phyloP scores from a whole-genome alignment of 2,329 filamentous ascomycete species.

The Neopestalotiopsis clavispora region DNA sequence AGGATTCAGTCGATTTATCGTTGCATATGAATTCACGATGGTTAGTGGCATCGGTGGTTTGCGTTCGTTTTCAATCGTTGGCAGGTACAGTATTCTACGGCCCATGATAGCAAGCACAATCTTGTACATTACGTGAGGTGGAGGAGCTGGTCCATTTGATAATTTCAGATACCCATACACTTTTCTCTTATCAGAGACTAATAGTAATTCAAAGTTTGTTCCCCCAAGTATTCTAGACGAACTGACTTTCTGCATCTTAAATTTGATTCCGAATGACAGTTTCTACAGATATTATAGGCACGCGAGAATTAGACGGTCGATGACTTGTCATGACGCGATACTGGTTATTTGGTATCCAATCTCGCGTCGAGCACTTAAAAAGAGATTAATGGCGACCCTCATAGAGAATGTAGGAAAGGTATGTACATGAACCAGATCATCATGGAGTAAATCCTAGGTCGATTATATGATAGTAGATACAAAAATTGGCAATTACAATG shows the following conservation, averaged over 20 bases:
- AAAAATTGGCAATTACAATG: too few species aligned
- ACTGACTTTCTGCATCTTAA: background rate
- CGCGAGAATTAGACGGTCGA: too few species aligned
- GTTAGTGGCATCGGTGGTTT: background rate
- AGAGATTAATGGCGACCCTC: too few species aligned
- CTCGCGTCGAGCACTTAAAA: too few species aligned
- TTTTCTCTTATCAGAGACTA: background rate
- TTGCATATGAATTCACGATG: conserved; percentile 2
- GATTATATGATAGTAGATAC: too few species aligned
- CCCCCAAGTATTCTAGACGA: background rate
- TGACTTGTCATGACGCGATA: too few species aligned
- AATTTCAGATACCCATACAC: background rate
- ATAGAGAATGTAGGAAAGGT: too few species aligned
- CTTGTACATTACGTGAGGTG: background rate
- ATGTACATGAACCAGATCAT: too few species aligned
- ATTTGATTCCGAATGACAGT: too few species aligned
- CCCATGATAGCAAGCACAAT: background rate
- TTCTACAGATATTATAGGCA: too few species aligned
- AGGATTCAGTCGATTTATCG: background rate
- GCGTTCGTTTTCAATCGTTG: background rate
- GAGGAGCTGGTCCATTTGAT: background rate
- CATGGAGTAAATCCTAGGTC: too few species aligned
- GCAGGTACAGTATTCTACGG: background rate
- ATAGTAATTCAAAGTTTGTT: conserved; percentile 7
- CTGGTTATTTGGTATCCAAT: too few species aligned